These are phyloP conservation scores for Penicillium sp. DNA, from an alignment of 2,329 filamentous ascomycete genomes.

Conservation along the genomic window DNA sequence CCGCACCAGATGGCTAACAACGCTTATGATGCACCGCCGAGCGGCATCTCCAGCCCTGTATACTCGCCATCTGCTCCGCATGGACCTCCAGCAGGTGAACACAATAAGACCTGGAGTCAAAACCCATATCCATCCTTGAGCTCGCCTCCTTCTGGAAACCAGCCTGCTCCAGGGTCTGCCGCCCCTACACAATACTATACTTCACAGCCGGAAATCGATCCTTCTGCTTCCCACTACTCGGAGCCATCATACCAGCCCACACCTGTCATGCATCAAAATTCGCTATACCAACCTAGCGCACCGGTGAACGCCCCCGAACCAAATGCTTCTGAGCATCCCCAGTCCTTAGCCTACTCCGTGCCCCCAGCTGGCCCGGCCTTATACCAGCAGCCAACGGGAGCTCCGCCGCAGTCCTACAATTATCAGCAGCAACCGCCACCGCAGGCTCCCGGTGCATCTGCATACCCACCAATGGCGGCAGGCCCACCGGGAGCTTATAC, in stretches of 20 bases:
- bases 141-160: slow-evolving; percentile 16
- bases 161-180: slow-evolving; percentile 5
- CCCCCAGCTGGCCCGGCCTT: slow-evolving; percentile 5
- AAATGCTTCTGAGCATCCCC: slow-evolving; percentile 13
- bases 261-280: slow-evolving; percentile 16
- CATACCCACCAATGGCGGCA: slow-evolving; percentile 13
- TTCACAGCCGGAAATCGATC: slow-evolving; percentile 12
- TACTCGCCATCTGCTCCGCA: slow-evolving; percentile 14
- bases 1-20: slow-evolving; percentile 7
- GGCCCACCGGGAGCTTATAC: slow-evolving; percentile 20
- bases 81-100: slow-evolving; percentile 9
- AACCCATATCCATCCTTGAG: slow-evolving; percentile 18
- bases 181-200: slow-evolving; percentile 16
- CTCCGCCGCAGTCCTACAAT: slow-evolving; percentile 20
- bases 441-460: slow-evolving; percentile 10
- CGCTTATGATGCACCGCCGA: slow-evolving; percentile 10
- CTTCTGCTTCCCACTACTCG: slow-evolving; percentile 6
- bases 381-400: slow-evolving; percentile 14
- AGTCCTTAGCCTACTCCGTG: slow-evolving; percentile 15
- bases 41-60: slow-evolving; percentile 7
- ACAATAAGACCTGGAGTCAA: slow-evolving; percentile 13
- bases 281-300: slow-evolving; percentile 20
- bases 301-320: slow-evolving; percentile 12
- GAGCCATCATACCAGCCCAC: slow-evolving; percentile 18
- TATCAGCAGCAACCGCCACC: slow-evolving; percentile 17